Evolutionary conservation across 192 early-diverging fungal genomes (phyloP), one percentile per base, ranked within the genome.

Genomic region (Tieghemiomyces parasiticus): DNA sequence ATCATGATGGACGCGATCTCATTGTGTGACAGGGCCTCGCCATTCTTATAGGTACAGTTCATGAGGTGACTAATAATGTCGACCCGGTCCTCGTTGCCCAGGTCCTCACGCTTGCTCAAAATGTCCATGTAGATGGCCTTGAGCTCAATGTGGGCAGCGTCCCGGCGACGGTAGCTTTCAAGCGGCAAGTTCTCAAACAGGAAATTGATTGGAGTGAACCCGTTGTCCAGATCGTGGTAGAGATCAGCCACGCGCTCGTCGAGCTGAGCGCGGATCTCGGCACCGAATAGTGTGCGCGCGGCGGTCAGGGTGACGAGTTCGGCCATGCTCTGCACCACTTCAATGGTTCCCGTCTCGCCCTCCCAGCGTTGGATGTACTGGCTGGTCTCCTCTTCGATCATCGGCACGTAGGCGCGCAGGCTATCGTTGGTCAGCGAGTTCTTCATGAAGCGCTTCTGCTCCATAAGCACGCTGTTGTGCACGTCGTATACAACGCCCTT

Each of bases 381-480:
- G 53, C 69, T 70, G 56, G 84, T 80, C 73, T 98, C 95, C 58
- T 87, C 72, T 32, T 80, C 74, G 56, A 96, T 83, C 65, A 91
- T 83, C 42, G 91, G 88, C 33, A 96, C 78, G 74, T 96, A 93
- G 32, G 81, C 67, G 55, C 85, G 78, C 73, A 98, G 89, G 64
- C 82, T 89, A 26, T 93, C 84, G 53, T 80, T 81, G 56, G 89
- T 84, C 64, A 98, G 77, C 46, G 87, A 84, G 56, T 89, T 82
- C 78, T 98, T 98, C 67, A 96, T 84, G 74, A 98, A 94, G 78
- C 88, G 92, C 78, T 98, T 98, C 75, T 98, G 95, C 74, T 98
- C 92, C 93, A 98, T 95, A 61, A 98, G 83, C 50, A 91, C 77
- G 35, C 79, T 62, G 72, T 95, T 93, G 31, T 81, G 82, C 46